Conservation (phyloP, 768 basidiomycete genomes). For the Suillus lakei region DNA sequence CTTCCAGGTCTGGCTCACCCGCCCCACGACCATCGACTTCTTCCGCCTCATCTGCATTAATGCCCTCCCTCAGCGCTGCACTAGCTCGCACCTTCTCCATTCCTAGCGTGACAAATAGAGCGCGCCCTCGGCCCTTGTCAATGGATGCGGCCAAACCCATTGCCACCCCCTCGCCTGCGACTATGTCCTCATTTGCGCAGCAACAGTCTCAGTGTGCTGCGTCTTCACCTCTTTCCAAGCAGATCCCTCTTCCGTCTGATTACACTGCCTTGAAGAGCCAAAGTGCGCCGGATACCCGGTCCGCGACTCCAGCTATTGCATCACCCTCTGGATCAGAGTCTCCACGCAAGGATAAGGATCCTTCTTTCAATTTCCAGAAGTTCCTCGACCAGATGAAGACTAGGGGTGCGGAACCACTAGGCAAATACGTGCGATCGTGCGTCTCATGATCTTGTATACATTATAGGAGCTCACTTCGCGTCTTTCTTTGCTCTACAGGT, state of each 20-base stretch:
- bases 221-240: conserved; percentile 12
- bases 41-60: conserved; percentile 46
- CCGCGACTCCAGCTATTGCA: conserved; percentile 28
- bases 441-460: conserved; percentile 35
- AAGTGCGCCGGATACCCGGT: conserved; percentile 24
- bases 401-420: conserved; percentile 87
- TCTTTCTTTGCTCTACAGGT: conserved; percentile 50
- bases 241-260: conserved; percentile 14
- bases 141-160: conserved; percentile 63
- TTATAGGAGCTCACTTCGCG: conserved; percentile 7
- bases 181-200: conserved; percentile 56
- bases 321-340: conserved; percentile 33
- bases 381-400: conserved; percentile 96
- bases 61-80: conserved; percentile 66
- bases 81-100: conserved; percentile 69
- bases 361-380: conserved; percentile 88
- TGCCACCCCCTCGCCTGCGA: conserved; percentile 64
- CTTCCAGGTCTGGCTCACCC: conserved; percentile 29
- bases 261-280: not conserved
- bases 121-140: conserved; percentile 58
- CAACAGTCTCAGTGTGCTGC: conserved; percentile 15
- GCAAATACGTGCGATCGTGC: conserved; percentile 94
- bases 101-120: conserved; percentile 45
- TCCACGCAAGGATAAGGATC: conserved; percentile 41
- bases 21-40: conserved; percentile 19